Evolutionary conservation across 2,329 filamentous ascomycete species (phyloP).

Genomic region (Trichoderma gracile): DNA sequence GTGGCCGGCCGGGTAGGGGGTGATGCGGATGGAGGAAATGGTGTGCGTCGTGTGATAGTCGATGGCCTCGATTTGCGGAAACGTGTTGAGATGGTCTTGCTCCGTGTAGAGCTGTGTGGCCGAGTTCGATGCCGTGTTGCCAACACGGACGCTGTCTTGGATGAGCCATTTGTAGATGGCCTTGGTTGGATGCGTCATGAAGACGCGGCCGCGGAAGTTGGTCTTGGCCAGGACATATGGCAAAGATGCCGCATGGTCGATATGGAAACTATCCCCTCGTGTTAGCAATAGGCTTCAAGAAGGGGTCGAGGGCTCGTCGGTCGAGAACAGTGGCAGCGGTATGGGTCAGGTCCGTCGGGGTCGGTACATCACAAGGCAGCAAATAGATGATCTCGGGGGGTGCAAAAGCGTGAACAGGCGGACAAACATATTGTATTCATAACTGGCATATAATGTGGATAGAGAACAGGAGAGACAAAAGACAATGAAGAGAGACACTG

Average conservation of each 20-base stretch:
- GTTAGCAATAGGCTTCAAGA: slow-evolving; percentile 31
- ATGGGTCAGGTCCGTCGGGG: not conserved
- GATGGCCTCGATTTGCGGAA: slow-evolving; percentile 93
- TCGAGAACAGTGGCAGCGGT: not conserved
- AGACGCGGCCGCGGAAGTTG: slow-evolving; percentile 93
- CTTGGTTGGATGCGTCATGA: slow-evolving; percentile 99
- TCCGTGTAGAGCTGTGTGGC: slow-evolving; percentile 85
- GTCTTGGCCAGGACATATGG: slow-evolving; percentile 98
- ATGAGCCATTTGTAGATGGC: slow-evolving; percentile 99
- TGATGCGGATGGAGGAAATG: slow-evolving; percentile 93
- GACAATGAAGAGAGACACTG: slow-evolving; percentile 24
- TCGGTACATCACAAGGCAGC: slow-evolving; percentile 26
- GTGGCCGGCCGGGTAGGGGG: slow-evolving; percentile 94
- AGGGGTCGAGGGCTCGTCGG: slow-evolving; percentile 4
- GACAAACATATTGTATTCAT: slow-evolving; percentile 44
- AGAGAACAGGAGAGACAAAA: slow-evolving; percentile 25
- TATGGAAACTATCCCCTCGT: slow-evolving; percentile 73
- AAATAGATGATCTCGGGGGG: slow-evolving; percentile 1
- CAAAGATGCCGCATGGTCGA: slow-evolving; percentile 97
- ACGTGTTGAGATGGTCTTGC: slow-evolving; percentile 89
- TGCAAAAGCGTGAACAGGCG: slow-evolving; percentile 20
- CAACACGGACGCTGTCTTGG: slow-evolving; percentile 91
- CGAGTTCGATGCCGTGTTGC: slow-evolving; percentile 65
- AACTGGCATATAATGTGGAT: slow-evolving; percentile 39
- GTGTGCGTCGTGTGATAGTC: slow-evolving; percentile 98